Evolutionary conservation across 805 yeast species (phyloP).

Genomic region (Phaffomyces opuntiae): DNA sequence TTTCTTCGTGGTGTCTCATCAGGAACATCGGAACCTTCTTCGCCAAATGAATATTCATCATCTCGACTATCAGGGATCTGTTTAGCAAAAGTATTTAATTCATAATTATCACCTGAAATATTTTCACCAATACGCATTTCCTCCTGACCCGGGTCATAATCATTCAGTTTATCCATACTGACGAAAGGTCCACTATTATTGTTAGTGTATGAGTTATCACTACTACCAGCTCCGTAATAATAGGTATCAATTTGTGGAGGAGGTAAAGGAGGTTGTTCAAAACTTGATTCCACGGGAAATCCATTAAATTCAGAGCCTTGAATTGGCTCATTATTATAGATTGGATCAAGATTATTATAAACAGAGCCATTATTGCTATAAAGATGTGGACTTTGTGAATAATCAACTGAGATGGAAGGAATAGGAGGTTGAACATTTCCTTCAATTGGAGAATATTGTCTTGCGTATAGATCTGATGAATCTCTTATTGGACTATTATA

Average conservation of each 20-base stretch:
- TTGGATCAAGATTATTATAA: constrained; percentile 2
- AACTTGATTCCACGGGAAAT: neutral
- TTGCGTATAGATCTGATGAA: constrained; percentile 5
- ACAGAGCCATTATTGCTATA: constrained; percentile 1
- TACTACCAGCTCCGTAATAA: constrained; percentile 6
- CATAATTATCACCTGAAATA: constrained; percentile 22
- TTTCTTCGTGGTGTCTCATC: constrained; percentile 37
- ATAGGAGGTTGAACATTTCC: constrained; percentile 10
- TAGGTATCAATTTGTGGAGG: constrained; percentile 4
- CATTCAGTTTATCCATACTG: constrained; percentile 3
- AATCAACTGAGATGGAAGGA: constrained; percentile 11
- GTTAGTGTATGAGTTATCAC: constrained; percentile 1
- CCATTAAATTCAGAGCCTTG: too few relatives aligned
- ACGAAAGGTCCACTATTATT: constrained; percentile 11
- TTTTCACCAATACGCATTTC: constrained; percentile 28
- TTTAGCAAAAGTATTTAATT: constrained; percentile 19
- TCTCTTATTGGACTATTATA: constrained; percentile 6
- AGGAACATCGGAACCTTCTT: constrained; percentile 32
- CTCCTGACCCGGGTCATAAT: constrained; percentile 23
- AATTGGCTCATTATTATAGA: neutral
- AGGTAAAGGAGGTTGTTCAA: neutral
- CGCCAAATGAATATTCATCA: constrained; percentile 18
- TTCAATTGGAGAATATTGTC: constrained; percentile 21
- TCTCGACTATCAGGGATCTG: constrained; percentile 6
- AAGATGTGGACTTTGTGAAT: neutral